These are phyloP conservation scores for Blastomyces emzantsi DNA, from an alignment of 2,329 filamentous ascomycete species.

Conservation along the genomic window DNA sequence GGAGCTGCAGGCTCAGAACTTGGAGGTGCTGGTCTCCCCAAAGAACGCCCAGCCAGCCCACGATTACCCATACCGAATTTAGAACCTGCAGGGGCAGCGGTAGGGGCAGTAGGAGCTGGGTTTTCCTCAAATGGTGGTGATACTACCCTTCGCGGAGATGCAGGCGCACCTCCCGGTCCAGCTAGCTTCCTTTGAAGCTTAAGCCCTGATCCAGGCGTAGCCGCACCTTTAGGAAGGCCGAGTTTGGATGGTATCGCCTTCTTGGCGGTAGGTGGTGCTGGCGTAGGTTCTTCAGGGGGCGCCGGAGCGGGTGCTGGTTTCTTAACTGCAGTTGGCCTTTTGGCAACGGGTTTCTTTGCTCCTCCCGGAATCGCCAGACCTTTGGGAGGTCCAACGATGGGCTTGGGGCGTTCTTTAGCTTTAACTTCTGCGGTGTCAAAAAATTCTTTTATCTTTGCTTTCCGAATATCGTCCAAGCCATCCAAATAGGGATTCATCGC, in stretches of 20 bases:
- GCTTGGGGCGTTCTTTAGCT: constrained; percentile 86
- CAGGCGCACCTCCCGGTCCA: constrained; percentile 30
- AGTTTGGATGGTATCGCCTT: constrained; percentile 39
- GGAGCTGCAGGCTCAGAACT: constrained; percentile 41
- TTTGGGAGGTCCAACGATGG: constrained; percentile 53
- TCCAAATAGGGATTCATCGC: constrained; percentile 91
- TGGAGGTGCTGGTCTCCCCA: constrained; percentile 57
- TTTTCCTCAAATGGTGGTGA: constrained; percentile 41
- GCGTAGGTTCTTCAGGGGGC: constrained; percentile 40
- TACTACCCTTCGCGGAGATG: constrained; percentile 36
- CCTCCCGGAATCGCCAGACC: constrained; percentile 42
- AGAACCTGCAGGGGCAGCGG: constrained; percentile 39
- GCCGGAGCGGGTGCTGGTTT: constrained; percentile 42
- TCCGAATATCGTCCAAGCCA: constrained; percentile 88
- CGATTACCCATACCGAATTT: constrained; percentile 60
- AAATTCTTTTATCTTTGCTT: constrained; percentile 91
- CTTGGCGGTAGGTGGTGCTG: constrained; percentile 39
- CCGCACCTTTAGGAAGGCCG: constrained; percentile 34
- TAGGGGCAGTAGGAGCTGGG: constrained; percentile 31
- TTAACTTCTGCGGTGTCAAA: constrained; percentile 74
- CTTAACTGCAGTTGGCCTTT: constrained; percentile 45
- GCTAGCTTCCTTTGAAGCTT: constrained; percentile 38
- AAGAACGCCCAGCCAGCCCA: constrained; percentile 74
- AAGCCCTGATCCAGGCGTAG: constrained; percentile 35
- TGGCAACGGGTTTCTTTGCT: constrained; percentile 38